phyloP scores from a whole-genome alignment of 1,284 basidiomycete species.

The Cutaneotrichosporon cavernicola region DNA sequence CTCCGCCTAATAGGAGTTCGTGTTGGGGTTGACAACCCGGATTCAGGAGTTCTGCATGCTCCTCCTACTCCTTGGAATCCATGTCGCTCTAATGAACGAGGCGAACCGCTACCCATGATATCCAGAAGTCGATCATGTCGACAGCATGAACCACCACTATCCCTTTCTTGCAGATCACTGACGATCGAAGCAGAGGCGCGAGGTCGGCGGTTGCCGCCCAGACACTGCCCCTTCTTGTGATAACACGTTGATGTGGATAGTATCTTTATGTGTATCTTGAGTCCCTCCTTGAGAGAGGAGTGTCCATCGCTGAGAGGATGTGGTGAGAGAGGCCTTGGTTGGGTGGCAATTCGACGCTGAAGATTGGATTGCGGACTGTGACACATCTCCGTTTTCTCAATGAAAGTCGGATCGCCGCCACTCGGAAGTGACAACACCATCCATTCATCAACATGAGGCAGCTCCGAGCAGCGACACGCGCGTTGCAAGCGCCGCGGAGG shows the following conservation, averaged over 20 bases:
- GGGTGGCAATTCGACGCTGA: not conserved
- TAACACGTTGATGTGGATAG: no score
- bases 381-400: conserved; percentile 4
- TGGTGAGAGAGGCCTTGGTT: not conserved
- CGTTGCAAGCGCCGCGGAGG: conserved; percentile 1
- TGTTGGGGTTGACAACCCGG: not conserved
- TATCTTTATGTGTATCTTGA: no score
- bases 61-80: no score
- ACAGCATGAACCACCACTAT: no score
- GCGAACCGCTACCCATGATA: no score
- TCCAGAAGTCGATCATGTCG: no score
- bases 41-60: not conserved
- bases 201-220: no score
- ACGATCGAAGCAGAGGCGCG: no score
- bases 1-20: no score
- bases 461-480: conserved; percentile 16
- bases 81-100: no score
- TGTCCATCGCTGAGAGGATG: not conserved
- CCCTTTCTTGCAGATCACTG: no score
- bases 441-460: conserved; percentile 14
- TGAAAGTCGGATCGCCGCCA: conserved; percentile 1
- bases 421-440: not conserved
- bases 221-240: no score
- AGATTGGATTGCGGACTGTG: not conserved
- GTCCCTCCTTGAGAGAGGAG: not conserved